A percentile compares a stretch with the other conserved stretches of the same genome.
phyloP scores from a whole-genome alignment of 371 early-diverging fungal species.

The Umbelopsis sp. region DNA sequence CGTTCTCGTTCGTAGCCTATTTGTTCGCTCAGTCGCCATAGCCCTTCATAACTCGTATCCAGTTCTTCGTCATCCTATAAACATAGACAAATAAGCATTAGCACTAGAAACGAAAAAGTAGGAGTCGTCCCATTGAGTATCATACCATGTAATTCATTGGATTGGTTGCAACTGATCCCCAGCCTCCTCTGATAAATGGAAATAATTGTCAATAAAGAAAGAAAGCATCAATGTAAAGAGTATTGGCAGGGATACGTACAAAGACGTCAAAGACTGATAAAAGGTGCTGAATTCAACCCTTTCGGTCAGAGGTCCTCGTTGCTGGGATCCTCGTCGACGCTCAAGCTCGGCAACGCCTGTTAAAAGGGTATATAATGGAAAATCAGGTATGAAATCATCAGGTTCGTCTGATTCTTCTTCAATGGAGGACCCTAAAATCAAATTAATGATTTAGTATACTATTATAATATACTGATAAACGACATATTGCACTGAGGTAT shows the following conservation, averaged over 20 bases:
- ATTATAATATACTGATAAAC: too few relatives aligned
- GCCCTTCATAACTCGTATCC: background rate
- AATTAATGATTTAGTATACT: too few relatives aligned
- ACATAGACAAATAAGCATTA: too few relatives aligned
- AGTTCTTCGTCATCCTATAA: slow-evolving; percentile 4
- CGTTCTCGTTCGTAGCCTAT: slow-evolving; percentile 6
- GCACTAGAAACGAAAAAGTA: background rate
- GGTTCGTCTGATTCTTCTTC: too few relatives aligned
- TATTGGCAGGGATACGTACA: background rate
- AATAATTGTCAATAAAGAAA: background rate
- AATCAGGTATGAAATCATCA: too few relatives aligned
- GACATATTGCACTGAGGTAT: too few relatives aligned
- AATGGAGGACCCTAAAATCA: too few relatives aligned
- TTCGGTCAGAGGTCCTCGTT: slow-evolving; percentile 4
- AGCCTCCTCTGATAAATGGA: background rate
- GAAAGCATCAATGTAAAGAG: background rate
- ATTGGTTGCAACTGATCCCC: background rate
- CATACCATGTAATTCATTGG: slow-evolving; percentile 15
- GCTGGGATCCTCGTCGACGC: background rate
- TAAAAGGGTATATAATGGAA: too few relatives aligned
- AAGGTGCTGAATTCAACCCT: background rate
- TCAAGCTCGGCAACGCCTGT: background rate
- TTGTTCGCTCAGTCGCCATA: slow-evolving; percentile 5
- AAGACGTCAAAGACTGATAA: background rate
- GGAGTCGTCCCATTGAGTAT: background rate